Evolutionary conservation across 2,329 filamentous ascomycete species (phyloP).

Genomic region (Paracoccidioides lutzii): DNA sequence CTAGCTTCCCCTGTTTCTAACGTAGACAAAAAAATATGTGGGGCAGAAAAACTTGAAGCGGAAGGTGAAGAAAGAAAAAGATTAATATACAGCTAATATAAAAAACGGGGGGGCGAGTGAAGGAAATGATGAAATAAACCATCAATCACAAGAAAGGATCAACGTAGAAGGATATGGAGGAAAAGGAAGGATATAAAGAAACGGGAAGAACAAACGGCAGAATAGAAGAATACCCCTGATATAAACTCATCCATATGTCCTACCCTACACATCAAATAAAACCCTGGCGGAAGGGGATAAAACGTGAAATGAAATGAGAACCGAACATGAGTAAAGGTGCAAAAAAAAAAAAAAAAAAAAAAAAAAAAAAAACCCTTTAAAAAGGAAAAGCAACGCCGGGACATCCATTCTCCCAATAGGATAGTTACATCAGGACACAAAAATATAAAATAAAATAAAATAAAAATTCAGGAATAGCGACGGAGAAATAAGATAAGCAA

Average conservation of each 20-base stretch:
- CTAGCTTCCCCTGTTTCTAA: no score
- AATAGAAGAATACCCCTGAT: not conserved
- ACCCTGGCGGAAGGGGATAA: not conserved
- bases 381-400: no score
- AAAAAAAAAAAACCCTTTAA: not conserved
- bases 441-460: not conserved
- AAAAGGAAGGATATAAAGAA: not conserved
- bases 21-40: no score
- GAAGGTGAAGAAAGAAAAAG: not conserved
- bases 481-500: not conserved
- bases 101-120: not conserved
- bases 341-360: not conserved
- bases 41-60: no score
- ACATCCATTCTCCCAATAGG: no score
- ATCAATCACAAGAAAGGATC: not conserved
- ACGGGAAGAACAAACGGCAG: not conserved
- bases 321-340: not conserved
- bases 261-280: not conserved
- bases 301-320: not conserved
- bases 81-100: slow-evolving; percentile 1
- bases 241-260: slow-evolving; percentile 6
- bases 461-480: not conserved
- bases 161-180: not conserved
- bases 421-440: not conserved
- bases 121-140: not conserved